Conservation (phyloP, 352 stramenopile species). For the Phytophthora hibernalis region DNA sequence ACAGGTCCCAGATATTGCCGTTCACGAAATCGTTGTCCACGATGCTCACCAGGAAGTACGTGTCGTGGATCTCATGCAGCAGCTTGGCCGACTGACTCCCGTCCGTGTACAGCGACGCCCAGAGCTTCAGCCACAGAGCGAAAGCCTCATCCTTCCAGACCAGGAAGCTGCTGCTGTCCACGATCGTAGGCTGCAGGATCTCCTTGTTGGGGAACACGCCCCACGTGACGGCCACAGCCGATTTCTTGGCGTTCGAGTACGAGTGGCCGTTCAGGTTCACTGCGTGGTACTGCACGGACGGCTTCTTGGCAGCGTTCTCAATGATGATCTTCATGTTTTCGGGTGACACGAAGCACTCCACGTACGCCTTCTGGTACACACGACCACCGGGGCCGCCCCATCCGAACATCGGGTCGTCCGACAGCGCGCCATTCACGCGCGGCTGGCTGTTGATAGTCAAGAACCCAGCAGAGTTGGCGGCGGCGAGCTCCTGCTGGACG, state of each 20-base stretch:
- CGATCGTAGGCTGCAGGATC: conserved; percentile 97
- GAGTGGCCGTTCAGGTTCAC: conserved; percentile 91
- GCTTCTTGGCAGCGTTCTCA: conserved; percentile 84
- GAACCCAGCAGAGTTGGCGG: conserved; percentile 89
- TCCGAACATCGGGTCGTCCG: conserved; percentile 94
- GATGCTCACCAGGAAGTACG: conserved; percentile 98
- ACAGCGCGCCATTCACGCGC: conserved; percentile 92
- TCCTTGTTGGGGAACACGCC: conserved; percentile 98
- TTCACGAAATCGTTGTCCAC: conserved; percentile 98
- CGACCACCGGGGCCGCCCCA: conserved; percentile 96
- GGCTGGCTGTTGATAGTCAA: conserved; percentile 97
- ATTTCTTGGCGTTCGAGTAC: conserved; percentile 91
- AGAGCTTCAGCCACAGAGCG: conserved; percentile 95
- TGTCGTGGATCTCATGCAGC: conserved; percentile 96
- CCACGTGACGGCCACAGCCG: conserved; percentile 97
- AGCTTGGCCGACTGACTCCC: conserved; percentile 90
- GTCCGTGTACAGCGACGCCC: conserved; percentile 96
- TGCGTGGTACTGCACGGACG: conserved; percentile 91
- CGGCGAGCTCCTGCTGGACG: conserved; percentile 82
- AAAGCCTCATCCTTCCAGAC: conserved; percentile 98
- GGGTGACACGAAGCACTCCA: conserved; percentile 98
- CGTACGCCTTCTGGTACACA: conserved; percentile 99
- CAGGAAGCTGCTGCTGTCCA: conserved; percentile 97
- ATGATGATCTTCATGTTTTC: conserved; percentile 93
- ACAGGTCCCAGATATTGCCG: conserved; percentile 88